Percentiles rank a stretch among this genome's conserved stretches.
These are phyloP conservation scores for Fragilaria radians DNA, from an alignment of 108 stramenopile genomes.

Conservation along the genomic window DNA sequence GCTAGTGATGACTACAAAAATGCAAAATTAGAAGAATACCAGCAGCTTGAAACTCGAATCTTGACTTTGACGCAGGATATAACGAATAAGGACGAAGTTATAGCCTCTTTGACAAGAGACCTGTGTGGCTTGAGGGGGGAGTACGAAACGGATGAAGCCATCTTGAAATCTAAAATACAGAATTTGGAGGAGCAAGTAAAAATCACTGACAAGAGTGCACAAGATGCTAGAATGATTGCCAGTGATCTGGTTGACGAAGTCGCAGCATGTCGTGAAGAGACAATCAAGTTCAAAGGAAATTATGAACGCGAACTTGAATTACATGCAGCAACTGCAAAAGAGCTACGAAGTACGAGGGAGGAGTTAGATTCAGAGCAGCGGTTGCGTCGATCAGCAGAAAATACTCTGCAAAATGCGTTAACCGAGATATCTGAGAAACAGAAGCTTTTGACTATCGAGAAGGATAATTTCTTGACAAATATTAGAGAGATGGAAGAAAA, in stretches of 20 bases:
- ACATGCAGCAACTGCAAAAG: constrained; percentile 66
- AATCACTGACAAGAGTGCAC: constrained; percentile 42
- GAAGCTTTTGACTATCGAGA: constrained; percentile 41
- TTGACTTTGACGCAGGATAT: constrained; percentile 32
- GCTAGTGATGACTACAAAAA: constrained; percentile 55
- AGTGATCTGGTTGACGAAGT: constrained; percentile 47
- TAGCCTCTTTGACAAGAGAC: constrained; percentile 71
- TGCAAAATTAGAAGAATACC: constrained; percentile 32
- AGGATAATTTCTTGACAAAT: constrained; percentile 32
- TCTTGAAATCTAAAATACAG: constrained; percentile 45
- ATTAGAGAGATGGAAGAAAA: constrained; percentile 45
- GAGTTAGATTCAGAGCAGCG: constrained; percentile 42
- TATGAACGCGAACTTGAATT: constrained; percentile 80
- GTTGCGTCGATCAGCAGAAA: constrained; percentile 42
- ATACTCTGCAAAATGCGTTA: constrained; percentile 24
- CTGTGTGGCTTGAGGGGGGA: constrained; percentile 59
- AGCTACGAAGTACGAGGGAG: constrained; percentile 58
- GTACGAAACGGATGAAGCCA: constrained; percentile 49
- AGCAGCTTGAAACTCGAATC: constrained; percentile 29
- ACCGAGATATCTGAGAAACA: constrained; percentile 46
- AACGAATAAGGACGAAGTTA: constrained; percentile 47
- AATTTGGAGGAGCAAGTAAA: constrained; percentile 33
- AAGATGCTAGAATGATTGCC: constrained; percentile 32
- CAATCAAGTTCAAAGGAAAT: constrained; percentile 42
- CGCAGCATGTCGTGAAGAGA: constrained; percentile 41